A percentile compares a stretch with the other conserved stretches of the same genome.
phyloP scores from a whole-genome alignment of 192 early-diverging fungal species.

The Entomortierella parvispora region DNA sequence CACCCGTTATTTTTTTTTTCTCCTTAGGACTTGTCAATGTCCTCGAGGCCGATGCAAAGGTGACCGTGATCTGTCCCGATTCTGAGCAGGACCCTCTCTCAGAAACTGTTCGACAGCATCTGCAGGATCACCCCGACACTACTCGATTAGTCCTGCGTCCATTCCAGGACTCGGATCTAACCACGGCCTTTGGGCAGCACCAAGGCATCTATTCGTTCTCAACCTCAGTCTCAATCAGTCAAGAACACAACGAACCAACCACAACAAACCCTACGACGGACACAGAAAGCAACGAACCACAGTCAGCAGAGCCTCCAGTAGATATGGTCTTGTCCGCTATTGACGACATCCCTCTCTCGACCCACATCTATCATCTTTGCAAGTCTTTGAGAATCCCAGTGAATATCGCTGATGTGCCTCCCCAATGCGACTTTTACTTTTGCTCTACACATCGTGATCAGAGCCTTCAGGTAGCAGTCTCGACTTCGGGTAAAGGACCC shows the following conservation, averaged over 20 bases:
- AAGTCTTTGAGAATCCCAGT: conserved; percentile 80
- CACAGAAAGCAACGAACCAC: background rate
- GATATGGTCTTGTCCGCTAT: conserved; percentile 81
- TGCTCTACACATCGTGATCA: conserved; percentile 86
- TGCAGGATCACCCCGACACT: conserved; percentile 63
- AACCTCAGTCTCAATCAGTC: background rate
- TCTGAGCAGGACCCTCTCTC: conserved; percentile 57
- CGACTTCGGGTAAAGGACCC: conserved; percentile 89
- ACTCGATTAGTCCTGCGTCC: conserved; percentile 53
- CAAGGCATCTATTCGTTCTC: background rate
- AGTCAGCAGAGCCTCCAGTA: conserved; percentile 42
- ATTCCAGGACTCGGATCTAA: conserved; percentile 60
- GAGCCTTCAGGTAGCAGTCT: conserved; percentile 90
- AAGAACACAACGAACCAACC: background rate
- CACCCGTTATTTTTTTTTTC: background rate
- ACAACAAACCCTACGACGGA: background rate
- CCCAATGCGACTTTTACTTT: conserved; percentile 94
- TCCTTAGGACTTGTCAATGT: conserved; percentile 68
- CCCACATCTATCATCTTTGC: conserved; percentile 73
- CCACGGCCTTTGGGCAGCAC: conserved; percentile 41
- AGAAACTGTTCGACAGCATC: conserved; percentile 72
- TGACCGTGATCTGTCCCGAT: conserved; percentile 80
- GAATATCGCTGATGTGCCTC: conserved; percentile 92
- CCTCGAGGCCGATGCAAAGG: conserved; percentile 80
- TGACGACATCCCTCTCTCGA: conserved; percentile 75